Conservation (phyloP, 129 eudicot species). For the Helianthus tuberosus region DNA sequence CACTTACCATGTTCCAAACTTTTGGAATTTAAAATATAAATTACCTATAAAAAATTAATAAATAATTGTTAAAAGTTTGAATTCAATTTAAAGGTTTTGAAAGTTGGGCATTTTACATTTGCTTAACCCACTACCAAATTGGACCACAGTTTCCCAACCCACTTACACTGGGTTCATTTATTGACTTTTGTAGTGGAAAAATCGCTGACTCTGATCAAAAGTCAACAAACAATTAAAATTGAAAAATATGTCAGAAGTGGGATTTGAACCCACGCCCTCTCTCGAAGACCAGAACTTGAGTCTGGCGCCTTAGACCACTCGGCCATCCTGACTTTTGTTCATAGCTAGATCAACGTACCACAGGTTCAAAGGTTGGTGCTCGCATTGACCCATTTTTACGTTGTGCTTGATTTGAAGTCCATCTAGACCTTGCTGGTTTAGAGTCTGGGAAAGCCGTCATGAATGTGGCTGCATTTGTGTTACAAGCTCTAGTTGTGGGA, state of each 20-base stretch:
- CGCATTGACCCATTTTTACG: constrained; percentile 48
- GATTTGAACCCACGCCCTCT: constrained; percentile 99
- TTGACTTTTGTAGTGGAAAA: background rate
- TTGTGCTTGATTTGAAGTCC: constrained; percentile 50
- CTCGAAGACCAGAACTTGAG: constrained; percentile 99
- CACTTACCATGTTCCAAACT: too few species aligned
- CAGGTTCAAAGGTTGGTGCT: constrained; percentile 42
- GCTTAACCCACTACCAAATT: constrained; percentile 20
- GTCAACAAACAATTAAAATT: background rate
- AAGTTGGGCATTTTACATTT: background rate
- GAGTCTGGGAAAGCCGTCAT: too few species aligned
- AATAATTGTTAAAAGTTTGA: background rate
- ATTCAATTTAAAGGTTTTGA: background rate
- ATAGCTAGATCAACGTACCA: too few species aligned
- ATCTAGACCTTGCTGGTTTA: background rate
- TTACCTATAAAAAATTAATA: too few species aligned
- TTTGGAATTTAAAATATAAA: too few species aligned
- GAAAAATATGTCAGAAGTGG: constrained; percentile 80
- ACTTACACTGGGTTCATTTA: background rate
- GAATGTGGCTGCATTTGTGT: too few species aligned
- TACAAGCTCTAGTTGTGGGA: too few species aligned
- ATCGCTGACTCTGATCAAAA: background rate
- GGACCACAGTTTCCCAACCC: background rate
- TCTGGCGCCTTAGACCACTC: constrained; percentile 99
- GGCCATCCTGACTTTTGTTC: constrained; percentile 86